Evolutionary conservation across 768 basidiomycete genomes (phyloP), one percentile per base, ranked within the genome.

Genomic region (Collybia nuda): DNA sequence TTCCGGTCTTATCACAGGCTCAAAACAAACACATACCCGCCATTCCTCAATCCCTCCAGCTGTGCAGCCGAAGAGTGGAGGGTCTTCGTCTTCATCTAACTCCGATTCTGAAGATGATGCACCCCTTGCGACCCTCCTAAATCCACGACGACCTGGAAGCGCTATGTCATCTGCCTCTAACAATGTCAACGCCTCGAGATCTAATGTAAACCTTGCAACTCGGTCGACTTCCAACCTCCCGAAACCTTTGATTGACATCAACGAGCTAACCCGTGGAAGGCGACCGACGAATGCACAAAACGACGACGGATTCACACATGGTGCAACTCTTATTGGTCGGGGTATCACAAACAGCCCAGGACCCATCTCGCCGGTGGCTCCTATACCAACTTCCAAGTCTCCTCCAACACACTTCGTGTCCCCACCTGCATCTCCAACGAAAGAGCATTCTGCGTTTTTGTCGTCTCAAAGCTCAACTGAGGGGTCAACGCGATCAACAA

Each of bases 121-220:
- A 1, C 89, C 88, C 11, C 73, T 92, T 29, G 83, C 85, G 0
- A 74, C 70, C 1, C 71, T 89, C 29, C 68, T 87, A 6, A 72
- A 73, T 0, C 87, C 88, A 9, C 77, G 73, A 42, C 76, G 89
- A 29, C 87, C 88, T 14, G 86, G 85, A 15, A 87, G 84, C 55
- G 75, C 85, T 15, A 64, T 76, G 51, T 80, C 79, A 6, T 67
- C 69, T 6, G 65, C 66, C 48, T 72, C 73, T 15, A 67, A 61
- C 43, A 32, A 32, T 32, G 9, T 5, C 14, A 32, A 32, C 12
- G 32, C 9, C 3, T 32, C 32, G 14, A 32, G 32, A 32, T 32
- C 32, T 11, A 32, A 32, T 32, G 32, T 32, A 11, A 32, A 32
- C 32, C 32, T 32, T 11, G 57, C 64, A 22, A 54, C 64, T 38